Percentiles rank a stretch among this genome's conserved stretches.
These are phyloP conservation scores for Emmonsiellopsis sp. DNA, from an alignment of 2,329 filamentous ascomycete genomes.

Conservation along the genomic window DNA sequence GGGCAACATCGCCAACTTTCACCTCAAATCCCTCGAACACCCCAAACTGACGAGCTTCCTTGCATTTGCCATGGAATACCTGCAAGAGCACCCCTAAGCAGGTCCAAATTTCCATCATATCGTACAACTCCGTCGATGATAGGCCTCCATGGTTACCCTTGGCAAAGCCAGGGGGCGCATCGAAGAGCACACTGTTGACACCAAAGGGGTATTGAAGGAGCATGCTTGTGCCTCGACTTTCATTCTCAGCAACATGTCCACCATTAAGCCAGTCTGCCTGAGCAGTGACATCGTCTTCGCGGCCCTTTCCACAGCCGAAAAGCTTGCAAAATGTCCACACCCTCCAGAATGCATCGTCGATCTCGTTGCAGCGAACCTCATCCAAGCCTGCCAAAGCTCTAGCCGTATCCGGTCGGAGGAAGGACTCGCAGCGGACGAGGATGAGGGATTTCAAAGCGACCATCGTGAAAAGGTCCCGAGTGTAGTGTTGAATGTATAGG, in stretches of 20 bases:
- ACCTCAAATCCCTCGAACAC: constrained; percentile 48
- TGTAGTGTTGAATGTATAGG: constrained; percentile 43
- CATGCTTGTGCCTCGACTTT: constrained; percentile 36
- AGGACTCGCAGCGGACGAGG: constrained; percentile 45
- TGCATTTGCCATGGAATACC: constrained; percentile 44
- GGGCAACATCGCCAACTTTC: constrained; percentile 27
- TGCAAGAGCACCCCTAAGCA: constrained; percentile 49
- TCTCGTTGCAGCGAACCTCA: constrained; percentile 37
- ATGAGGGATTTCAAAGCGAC: constrained; percentile 47
- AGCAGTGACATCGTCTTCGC: constrained; percentile 49
- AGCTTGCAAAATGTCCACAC: constrained; percentile 58
- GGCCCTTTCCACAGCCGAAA: constrained; percentile 49
- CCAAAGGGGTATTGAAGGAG: constrained; percentile 41
- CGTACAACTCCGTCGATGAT: constrained; percentile 47
- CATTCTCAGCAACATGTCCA: constrained; percentile 41
- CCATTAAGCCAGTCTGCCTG: constrained; percentile 57
- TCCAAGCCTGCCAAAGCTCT: constrained; percentile 42
- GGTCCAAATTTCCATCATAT: constrained; percentile 57
- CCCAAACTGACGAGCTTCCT: constrained; percentile 46
- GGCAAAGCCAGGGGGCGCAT: constrained; percentile 49
- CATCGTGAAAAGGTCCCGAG: constrained; percentile 44
- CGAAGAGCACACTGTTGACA: constrained; percentile 45
- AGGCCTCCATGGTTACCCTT: constrained; percentile 47
- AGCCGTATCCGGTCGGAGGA: constrained; percentile 48
- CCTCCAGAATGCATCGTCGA: constrained; percentile 55